Evolutionary conservation across 2,329 filamentous ascomycete genomes (phyloP).

Genomic region (Diaporthe sp.): DNA sequence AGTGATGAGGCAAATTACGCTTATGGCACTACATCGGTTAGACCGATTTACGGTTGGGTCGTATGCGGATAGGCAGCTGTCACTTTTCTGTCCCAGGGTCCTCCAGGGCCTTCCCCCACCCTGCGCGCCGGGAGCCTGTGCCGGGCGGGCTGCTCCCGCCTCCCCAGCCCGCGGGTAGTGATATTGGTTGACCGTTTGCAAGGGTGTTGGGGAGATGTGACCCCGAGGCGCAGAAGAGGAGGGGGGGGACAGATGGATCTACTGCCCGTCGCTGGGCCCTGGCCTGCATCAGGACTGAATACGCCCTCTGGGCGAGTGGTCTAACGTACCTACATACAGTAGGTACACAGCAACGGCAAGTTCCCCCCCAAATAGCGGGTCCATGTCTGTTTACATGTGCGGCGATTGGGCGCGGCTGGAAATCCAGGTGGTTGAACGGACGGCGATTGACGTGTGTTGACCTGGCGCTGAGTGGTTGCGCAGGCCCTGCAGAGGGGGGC

Average conservation of each 20-base stretch:
- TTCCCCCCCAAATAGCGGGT: constrained; percentile 35
- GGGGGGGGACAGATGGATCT: neutral
- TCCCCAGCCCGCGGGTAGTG: constrained; percentile 24
- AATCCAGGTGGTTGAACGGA: constrained; percentile 42
- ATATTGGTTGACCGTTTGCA: constrained; percentile 26
- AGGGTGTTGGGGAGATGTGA: constrained; percentile 11
- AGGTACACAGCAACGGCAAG: constrained; percentile 14
- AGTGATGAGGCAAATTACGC: constrained; percentile 17
- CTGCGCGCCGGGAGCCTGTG: constrained; percentile 11
- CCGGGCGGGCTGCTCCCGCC: constrained; percentile 27
- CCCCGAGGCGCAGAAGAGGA: neutral
- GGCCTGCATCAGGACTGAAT: neutral
- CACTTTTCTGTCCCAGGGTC: constrained; percentile 5
- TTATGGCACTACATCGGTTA: constrained; percentile 43
- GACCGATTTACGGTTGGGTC: constrained; percentile 31
- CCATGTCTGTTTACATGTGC: constrained; percentile 17
- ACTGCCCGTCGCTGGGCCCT: constrained; percentile 1
- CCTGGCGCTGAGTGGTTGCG: constrained; percentile 38
- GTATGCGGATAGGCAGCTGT: constrained; percentile 23
- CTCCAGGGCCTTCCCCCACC: constrained; percentile 9
- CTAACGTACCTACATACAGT: neutral
- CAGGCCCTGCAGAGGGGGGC: constrained; percentile 28
- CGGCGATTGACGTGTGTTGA: constrained; percentile 41
- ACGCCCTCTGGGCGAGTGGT: neutral
- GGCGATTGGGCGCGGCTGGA: constrained; percentile 36